Base-by-base conservation (phyloP, 495 filamentous ascomycete genomes). In the Aspergillus affinis region DNA sequence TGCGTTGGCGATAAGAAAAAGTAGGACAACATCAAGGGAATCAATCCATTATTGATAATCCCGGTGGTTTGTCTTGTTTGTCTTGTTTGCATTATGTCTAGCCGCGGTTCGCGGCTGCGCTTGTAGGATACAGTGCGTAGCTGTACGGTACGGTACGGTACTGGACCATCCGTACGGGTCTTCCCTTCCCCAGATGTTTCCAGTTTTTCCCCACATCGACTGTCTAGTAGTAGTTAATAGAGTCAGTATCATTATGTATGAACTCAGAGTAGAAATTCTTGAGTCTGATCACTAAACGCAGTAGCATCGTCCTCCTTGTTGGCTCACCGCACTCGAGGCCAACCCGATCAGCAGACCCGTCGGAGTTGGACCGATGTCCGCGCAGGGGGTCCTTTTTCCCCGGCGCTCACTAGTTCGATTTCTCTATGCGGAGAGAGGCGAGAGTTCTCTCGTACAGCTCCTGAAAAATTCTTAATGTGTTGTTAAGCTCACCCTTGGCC, bases 21-120 rank as follows among this genome's bases (percentile, higher is more conserved):
- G 12, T 12, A 32, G 30, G 7, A 26, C 23, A 26, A 4, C 23
- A 50, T 8, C 30, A 47, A 27, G 19, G 47, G 46, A 41, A 51
- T 44, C 51, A 41, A 51, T 44, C 51, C 27, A 56, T 36, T 51
- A 59, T 61, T 27, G 21, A 51, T 52, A 46, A 50, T 63, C 52
- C 17, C 19, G 48, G 27, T 32, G n/a, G 47, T 59, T 47, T 26
- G 32, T 19, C 3, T 13, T 48, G 50, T 65, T 65, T 65, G 63
- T 46, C n/a, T 57, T 44, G 52, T 65, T 65, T 65, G 63, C n/a
- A 2, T 6, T 32, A 8, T 32, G 1, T 32, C 3, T 6, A 26
- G 23, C 23, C 23, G 23, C 23, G 23, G 2, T 26, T 26, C 23
- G 23, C 23, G 23, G 23, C 4, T 26, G 23, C 23, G 23, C 23